A percentile compares a stretch with the other conserved stretches of the same genome.
phyloP scores from a whole-genome alignment of 1,139 yeast genomes.

The Candida glucosophila region DNA sequence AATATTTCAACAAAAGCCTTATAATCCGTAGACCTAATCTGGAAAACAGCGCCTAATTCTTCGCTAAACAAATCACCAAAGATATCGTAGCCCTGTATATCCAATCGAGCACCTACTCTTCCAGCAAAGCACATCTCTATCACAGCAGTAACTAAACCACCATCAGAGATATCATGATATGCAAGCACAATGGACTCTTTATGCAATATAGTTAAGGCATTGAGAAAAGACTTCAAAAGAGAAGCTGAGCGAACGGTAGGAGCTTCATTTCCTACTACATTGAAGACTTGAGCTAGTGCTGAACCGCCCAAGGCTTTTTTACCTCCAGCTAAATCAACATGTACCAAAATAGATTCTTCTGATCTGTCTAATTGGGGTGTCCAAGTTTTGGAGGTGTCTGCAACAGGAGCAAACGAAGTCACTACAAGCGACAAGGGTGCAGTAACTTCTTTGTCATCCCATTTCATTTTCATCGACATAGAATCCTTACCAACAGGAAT shows the following conservation, averaged over 20 bases:
- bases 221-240: constrained; percentile 60
- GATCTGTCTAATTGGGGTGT: constrained; percentile 67
- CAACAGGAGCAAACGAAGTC: constrained; percentile 88
- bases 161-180: constrained; percentile 96
- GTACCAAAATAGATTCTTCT: constrained; percentile 57
- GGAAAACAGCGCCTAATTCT: constrained; percentile 96
- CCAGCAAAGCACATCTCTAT: constrained; percentile 98
- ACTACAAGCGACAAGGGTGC: constrained; percentile 90
- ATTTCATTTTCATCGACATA: constrained; percentile 98
- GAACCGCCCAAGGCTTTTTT: constrained; percentile 79
- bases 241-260: constrained; percentile 75
- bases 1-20: constrained; percentile 50
- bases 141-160: constrained; percentile 82
- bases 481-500: constrained; percentile 99
- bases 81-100: constrained; percentile 28
- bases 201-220: constrained; percentile 65
- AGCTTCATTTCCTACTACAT: constrained; percentile 71
- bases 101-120: constrained; percentile 62
- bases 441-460: constrained; percentile 89
- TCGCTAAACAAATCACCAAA: constrained; percentile 72
- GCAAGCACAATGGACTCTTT: constrained; percentile 62
- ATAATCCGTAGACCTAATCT: constrained; percentile 48
- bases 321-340: constrained; percentile 62
- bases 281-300: constrained; percentile 88
- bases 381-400: constrained; percentile 85